Evolutionary conservation across 371 early-diverging fungal genomes (phyloP), one percentile per base, ranked within the genome.

Genomic region (Mucor irregularis): DNA sequence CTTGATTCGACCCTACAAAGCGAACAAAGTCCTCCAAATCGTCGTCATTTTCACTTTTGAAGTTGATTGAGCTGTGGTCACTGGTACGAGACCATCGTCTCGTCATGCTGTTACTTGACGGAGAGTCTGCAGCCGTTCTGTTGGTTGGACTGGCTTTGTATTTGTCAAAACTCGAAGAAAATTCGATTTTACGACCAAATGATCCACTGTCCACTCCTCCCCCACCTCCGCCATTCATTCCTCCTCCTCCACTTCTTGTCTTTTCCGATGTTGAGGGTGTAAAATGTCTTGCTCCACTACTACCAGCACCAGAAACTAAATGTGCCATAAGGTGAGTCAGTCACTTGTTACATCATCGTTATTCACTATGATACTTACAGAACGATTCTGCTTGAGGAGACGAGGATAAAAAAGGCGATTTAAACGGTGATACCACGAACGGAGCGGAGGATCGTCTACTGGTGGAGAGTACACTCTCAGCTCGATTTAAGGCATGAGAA

Each of bases 331-430:
- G 11, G 28, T 16, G 2, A n/a, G 24, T 3, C 9, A n/a, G n/a
- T n/a, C n/a, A n/a, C n/a, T n/a, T n/a, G n/a, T n/a, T n/a, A n/a
- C n/a, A n/a, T n/a, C n/a, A n/a, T n/a, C n/a, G n/a, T n/a, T n/a
- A n/a, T n/a, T n/a, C n/a, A n/a, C n/a, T n/a, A n/a, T n/a, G 42
- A 24, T 45, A 40, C 56, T 49, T 79, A 64, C 77, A 65, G 0
- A 74, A 62, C 10, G 68, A 64, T 6, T 69, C 56, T 9, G 80
- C 69, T 46, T 73, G 66, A 4, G 77, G 74, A 5, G 86, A 85
- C 2, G 84, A 84, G 4, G 87, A 81, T 7, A 87, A 61, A n/a
- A 85, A 86, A 2, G 88, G 85, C 3, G 88, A 85, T 45, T 88
- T 88, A 73, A 89, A 89, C 6, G 89, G 89, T 3, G 88, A 81